Evolutionary conservation across 208 protist genomes (phyloP).

Genomic region (Borovskyia barvae): DNA sequence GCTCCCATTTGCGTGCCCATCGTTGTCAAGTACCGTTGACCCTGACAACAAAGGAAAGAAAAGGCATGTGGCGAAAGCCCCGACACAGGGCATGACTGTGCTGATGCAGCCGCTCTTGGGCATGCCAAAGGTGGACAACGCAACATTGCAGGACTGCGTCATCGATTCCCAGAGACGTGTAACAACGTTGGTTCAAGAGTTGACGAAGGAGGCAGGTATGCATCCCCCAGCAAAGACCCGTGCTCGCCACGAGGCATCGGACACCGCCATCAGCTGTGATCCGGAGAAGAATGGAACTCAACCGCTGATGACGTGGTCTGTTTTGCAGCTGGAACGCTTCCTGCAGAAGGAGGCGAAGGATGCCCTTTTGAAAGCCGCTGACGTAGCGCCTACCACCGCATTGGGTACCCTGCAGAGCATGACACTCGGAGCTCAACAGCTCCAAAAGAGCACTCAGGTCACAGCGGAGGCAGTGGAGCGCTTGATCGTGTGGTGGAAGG

Average conservation of each 20-base stretch:
- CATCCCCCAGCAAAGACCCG: conserved; percentile 14
- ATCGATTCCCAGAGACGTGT: conserved; percentile 13
- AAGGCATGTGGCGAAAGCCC: not conserved
- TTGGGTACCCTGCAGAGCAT: no score
- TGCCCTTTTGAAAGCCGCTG: conserved; percentile 12
- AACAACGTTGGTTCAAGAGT: conserved; percentile 12
- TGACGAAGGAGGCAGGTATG: not conserved
- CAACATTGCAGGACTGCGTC: conserved; percentile 9
- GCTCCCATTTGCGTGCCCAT: no score
- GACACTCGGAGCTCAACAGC: no score
- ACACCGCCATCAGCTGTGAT: not conserved
- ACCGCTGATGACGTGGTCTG: conserved; percentile 26
- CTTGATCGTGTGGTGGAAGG: conserved; percentile 38
- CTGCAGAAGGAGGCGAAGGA: conserved; percentile 29
- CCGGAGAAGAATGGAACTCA: not conserved
- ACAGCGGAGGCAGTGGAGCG: conserved; percentile 28
- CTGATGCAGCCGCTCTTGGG: conserved; percentile 14
- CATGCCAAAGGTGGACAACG: conserved; percentile 10
- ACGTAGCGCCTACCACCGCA: not conserved
- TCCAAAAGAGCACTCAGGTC: no score
- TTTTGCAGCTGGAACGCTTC: conserved; percentile 32
- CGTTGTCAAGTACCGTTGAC: no score
- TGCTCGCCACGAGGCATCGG: conserved; percentile 12
- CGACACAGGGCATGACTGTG: not conserved
- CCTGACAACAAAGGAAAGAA: not conserved